Percentiles rank a stretch among this genome's conserved stretches.
Evolutionary conservation across 306 rosid genomes (phyloP).

Genomic region (Acacia melanoxylon): DNA sequence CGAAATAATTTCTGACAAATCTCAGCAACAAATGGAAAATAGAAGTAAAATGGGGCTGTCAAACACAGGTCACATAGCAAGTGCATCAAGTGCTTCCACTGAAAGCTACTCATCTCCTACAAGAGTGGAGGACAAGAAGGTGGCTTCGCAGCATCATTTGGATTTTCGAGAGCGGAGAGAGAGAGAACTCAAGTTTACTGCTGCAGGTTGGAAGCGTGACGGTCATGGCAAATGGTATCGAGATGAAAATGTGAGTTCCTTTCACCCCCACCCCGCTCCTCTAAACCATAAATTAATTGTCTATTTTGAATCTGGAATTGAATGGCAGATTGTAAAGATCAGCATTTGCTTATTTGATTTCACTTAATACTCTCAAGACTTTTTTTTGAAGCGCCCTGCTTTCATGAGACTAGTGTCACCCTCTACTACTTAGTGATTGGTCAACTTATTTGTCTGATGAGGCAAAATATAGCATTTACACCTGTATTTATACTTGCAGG

Average conservation of each 20-base stretch:
- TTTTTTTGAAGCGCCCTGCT: not conserved
- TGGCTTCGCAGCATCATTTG: conserved; percentile 23
- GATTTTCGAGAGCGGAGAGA: conserved; percentile 38
- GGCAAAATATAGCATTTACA: not conserved
- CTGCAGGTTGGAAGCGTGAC: conserved; percentile 53
- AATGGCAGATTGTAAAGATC: not conserved
- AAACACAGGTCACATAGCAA: conserved; percentile 12
- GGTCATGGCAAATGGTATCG: conserved; percentile 45
- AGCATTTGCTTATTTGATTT: conserved; percentile 5
- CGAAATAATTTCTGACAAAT: conserved; percentile 13
- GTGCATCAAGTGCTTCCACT: conserved; percentile 15
- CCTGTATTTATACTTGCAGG: conserved; percentile 31
- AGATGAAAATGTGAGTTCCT: conserved; percentile 44
- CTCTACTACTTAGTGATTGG: not conserved
- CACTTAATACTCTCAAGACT: not conserved
- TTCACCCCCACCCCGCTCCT: not conserved
- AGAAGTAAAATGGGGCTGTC: conserved; percentile 7
- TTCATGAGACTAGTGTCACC: not conserved
- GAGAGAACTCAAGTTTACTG: conserved; percentile 48
- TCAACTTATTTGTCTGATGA: not conserved
- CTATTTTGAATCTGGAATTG: not conserved
- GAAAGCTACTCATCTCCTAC: conserved; percentile 1
- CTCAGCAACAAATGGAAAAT: conserved; percentile 20
- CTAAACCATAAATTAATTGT: not conserved
- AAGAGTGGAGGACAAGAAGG: conserved; percentile 14